Evolutionary conservation across 768 basidiomycete genomes (phyloP).

Genomic region (Coprinopsis sp.): DNA sequence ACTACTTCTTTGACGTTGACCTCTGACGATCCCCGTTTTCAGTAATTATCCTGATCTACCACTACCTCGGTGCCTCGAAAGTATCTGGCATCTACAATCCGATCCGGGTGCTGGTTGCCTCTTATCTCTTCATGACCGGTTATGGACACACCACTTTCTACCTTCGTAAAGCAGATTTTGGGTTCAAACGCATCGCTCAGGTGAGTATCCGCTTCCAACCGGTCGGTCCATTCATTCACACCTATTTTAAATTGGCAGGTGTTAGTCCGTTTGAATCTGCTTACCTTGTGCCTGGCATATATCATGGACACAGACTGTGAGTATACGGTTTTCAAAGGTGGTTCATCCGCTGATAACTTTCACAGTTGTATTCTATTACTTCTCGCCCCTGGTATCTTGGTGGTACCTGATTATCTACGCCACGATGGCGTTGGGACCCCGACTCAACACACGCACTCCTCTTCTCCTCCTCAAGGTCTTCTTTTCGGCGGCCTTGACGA

Average conservation of each 20-base stretch:
- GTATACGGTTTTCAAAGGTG: no score
- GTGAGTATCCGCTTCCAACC: constrained; percentile 31
- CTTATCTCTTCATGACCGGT: constrained; percentile 91
- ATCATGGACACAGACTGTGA: constrained; percentile 90
- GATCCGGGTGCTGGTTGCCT: constrained; percentile 81
- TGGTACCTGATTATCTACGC: constrained; percentile 86
- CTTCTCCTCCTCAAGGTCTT: constrained; percentile 72
- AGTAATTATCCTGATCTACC: constrained; percentile 92
- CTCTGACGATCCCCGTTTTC: constrained; percentile 7
- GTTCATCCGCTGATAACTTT: no score
- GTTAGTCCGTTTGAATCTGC: constrained; percentile 76
- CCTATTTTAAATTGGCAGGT: constrained; percentile 48
- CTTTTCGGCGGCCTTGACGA: constrained; percentile 57
- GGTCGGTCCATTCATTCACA: neutral
- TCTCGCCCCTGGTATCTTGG: constrained; percentile 84
- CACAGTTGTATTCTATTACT: constrained; percentile 90
- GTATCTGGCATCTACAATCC: constrained; percentile 92
- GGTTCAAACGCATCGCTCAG: constrained; percentile 70
- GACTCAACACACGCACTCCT: constrained; percentile 62
- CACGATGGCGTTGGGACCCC: constrained; percentile 68
- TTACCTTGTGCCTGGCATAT: constrained; percentile 80
- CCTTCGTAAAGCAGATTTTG: constrained; percentile 84
- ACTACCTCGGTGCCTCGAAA: constrained; percentile 86
- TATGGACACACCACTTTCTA: constrained; percentile 90
- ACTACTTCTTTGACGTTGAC: neutral